These are phyloP conservation scores for Huntiella decipiens DNA, from an alignment of 2,329 filamentous ascomycete genomes.

Conservation along the genomic window DNA sequence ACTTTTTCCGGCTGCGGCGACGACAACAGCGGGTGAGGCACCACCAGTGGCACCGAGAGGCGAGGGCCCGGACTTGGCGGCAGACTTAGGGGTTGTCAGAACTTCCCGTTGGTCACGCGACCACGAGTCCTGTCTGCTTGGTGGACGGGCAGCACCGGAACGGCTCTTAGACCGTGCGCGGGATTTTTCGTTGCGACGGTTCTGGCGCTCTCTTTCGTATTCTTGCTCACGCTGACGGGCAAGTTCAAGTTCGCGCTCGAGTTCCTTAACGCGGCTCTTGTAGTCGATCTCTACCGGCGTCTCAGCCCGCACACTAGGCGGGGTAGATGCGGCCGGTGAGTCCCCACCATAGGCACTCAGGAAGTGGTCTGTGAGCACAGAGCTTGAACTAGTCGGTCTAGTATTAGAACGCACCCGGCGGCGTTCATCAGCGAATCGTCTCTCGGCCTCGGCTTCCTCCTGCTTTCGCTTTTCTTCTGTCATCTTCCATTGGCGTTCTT, in stretches of 20 bases:
- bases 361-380: conserved; percentile 10
- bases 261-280: conserved; percentile 52
- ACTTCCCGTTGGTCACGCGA: conserved; percentile 44
- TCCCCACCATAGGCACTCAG: conserved; percentile 51
- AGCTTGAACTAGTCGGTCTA: conserved; percentile 19
- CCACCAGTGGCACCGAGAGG: conserved; percentile 18
- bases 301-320: conserved; percentile 17
- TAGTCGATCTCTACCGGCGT: conserved; percentile 26
- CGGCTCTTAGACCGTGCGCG: conserved; percentile 21
- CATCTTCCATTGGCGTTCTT: conserved; percentile 56
- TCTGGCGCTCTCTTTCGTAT: conserved; percentile 38
- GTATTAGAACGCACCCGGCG: conserved; percentile 32
- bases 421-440: conserved; percentile 46
- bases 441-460: conserved; percentile 58
- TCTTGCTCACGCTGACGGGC: conserved; percentile 44
- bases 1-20: conserved; percentile 13
- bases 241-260: conserved; percentile 53
- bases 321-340: conserved; percentile 62
- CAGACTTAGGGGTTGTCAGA: conserved; percentile 23
- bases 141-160: conserved; percentile 22
- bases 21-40: conserved; percentile 24
- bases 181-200: conserved; percentile 17
- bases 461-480: conserved; percentile 52
- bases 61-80: conserved; percentile 3
- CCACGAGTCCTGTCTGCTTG: conserved; percentile 45